These are phyloP conservation scores for Blastobotrys terrestris DNA, from an alignment of 805 yeast species.

Conservation along the genomic window DNA sequence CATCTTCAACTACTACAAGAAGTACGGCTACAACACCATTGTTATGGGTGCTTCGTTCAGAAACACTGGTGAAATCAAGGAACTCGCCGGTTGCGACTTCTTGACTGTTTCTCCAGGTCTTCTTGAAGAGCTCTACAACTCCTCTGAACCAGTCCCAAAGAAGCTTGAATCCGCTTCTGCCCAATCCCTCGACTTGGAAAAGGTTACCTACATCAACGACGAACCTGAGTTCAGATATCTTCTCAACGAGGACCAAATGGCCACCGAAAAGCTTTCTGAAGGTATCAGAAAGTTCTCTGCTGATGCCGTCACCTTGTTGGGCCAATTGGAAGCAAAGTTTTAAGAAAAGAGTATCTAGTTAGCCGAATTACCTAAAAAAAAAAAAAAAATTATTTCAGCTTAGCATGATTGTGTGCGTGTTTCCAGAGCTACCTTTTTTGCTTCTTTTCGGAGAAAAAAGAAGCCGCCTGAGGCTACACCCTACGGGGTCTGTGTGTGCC, in stretches of 20 bases:
- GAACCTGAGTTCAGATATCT: slow-evolving; percentile 87
- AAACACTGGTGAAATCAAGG: slow-evolving; percentile 91
- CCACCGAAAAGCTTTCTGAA: slow-evolving; percentile 93
- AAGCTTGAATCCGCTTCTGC: slow-evolving; percentile 68
- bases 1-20: slow-evolving; percentile 97
- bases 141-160: slow-evolving; percentile 73
- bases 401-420: too few species aligned
- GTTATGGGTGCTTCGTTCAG: slow-evolving; percentile 99
- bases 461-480: neutral
- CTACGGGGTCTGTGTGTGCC: neutral
- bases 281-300: slow-evolving; percentile 97
- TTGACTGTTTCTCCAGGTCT: slow-evolving; percentile 91
- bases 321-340: slow-evolving; percentile 18
- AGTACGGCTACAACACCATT: slow-evolving; percentile 90
- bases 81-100: slow-evolving; percentile 94
- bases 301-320: slow-evolving; percentile 75
- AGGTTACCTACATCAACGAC: slow-evolving; percentile 76
- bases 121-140: slow-evolving; percentile 80
- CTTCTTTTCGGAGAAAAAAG: neutral
- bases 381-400: too few species aligned
- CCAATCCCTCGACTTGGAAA: slow-evolving; percentile 45
- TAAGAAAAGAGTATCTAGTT: neutral
- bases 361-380: too few species aligned
- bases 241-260: slow-evolving; percentile 96
- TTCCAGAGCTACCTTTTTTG: neutral